Base-by-base conservation (phyloP, 306 rosid species). In the Dicorynia guianensis region DNA sequence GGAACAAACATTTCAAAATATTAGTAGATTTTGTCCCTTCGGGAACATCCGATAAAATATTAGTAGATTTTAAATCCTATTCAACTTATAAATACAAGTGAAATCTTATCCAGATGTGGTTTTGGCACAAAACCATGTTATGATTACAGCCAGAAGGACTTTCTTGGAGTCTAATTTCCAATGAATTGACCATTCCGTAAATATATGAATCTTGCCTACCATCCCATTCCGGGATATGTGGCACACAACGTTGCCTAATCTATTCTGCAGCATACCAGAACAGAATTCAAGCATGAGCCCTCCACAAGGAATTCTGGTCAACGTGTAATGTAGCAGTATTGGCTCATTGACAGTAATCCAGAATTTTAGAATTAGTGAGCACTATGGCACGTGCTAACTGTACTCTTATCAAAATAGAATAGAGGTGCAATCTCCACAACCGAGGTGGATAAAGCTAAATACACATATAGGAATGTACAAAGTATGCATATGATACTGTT, bases 181-280 rank as follows among this genome's bases (percentile, higher is more conserved):
- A 0, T 46, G 15, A 69, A 36, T 69, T 34, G 49, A 7, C 47
- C 18, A 35, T 34, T 35, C n/a, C 15, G 56, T 50, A 14, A 50
- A 15, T n/a, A 35, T 14, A 61, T 14, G 30, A 35, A 46, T 7
- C 8, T 25, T 25, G 30, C 78, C 79, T 35, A 55, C 73, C 18
- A 46, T 65, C 77, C 71, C 63, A 53, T 17, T 55, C 3, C 36
- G 59, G 61, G 53, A 66, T 25, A 25, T 34, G n/a, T 6, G 3
- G 42, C 19, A 38, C 13, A 44, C 52, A 69, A 63, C 63, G 54
- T 79, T 47, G 42, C 79, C 59, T 44, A 52, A 62, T 64, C 55
- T 40, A 11, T 40, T 13, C 40, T 54, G 6, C 56, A 75, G 20
- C 46, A 49, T 19, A 42, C 18, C 6, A 30, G 33, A 66, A 34